Evolutionary conservation across 306 rosid genomes (phyloP).

Genomic region (Arachis stenosperma): DNA sequence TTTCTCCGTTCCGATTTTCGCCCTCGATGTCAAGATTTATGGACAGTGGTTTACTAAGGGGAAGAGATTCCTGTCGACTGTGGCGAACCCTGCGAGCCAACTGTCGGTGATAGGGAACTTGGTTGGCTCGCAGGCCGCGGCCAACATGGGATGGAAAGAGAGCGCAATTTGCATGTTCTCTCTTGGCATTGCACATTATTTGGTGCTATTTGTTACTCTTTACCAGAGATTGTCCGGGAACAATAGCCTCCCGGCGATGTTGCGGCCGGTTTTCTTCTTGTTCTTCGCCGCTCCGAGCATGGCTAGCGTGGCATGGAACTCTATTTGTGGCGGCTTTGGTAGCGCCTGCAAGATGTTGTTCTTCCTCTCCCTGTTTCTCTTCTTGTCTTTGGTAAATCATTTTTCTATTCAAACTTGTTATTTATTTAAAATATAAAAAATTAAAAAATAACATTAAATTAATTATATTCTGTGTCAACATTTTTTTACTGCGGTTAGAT

Average conservation of each 20-base stretch:
- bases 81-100: constrained; percentile 61
- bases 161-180: constrained; percentile 57
- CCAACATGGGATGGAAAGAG: constrained; percentile 61
- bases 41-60: constrained; percentile 66
- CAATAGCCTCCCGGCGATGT: constrained; percentile 46
- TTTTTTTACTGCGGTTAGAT: too few species aligned
- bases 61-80: constrained; percentile 46
- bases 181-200: constrained; percentile 58
- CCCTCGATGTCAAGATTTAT: constrained; percentile 60
- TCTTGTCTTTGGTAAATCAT: constrained; percentile 59
- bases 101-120: constrained; percentile 62
- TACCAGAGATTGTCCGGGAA: constrained; percentile 60
- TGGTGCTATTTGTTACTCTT: constrained; percentile 57
- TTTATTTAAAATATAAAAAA: too few species aligned
- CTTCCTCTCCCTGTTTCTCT: constrained; percentile 65
- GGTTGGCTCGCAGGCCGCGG: constrained; percentile 54
- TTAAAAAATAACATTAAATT: too few species aligned
- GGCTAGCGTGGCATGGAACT: constrained; percentile 62
- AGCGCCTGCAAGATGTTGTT: constrained; percentile 57
- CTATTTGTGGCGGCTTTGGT: constrained; percentile 48
- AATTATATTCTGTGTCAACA: too few species aligned
- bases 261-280: constrained; percentile 60
- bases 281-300: constrained; percentile 67
- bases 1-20: constrained; percentile 48
- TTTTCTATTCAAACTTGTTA: neutral